Percentiles rank a stretch among this genome's conserved stretches.
Conservation (phyloP, 208 protist genomes). For the Acanthamoeba lenticulata region DNA sequence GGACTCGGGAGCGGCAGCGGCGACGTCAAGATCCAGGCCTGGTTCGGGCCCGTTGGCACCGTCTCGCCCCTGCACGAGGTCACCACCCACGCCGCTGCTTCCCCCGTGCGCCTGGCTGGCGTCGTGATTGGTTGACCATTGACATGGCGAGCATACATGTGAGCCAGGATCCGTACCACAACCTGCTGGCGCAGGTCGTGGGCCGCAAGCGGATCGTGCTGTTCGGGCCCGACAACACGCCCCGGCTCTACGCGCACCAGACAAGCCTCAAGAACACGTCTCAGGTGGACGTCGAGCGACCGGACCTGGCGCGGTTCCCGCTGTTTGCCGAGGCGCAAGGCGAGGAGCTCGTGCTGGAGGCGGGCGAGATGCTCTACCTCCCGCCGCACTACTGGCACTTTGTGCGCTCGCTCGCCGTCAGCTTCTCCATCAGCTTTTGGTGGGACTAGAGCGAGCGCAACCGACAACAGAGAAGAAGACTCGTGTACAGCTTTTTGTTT, state of each 20-base stretch:
- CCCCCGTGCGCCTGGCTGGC: no score
- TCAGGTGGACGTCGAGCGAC: slow-evolving; percentile 70
- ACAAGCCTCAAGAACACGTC: slow-evolving; percentile 71
- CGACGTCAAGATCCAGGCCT: slow-evolving; percentile 66
- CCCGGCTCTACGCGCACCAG: slow-evolving; percentile 68
- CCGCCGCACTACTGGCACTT: slow-evolving; percentile 76
- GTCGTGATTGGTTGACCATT: no score
- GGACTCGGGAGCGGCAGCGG: background rate
- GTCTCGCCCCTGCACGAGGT: slow-evolving; percentile 72
- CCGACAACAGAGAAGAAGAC: background rate
- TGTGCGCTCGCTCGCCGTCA: slow-evolving; percentile 70
- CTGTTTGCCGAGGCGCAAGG: slow-evolving; percentile 61
- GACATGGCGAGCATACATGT: background rate
- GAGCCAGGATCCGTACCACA: slow-evolving; percentile 73
- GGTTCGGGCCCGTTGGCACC: slow-evolving; percentile 75
- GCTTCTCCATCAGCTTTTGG: slow-evolving; percentile 81
- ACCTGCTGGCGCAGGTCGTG: slow-evolving; percentile 78
- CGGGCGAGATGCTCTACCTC: slow-evolving; percentile 76
- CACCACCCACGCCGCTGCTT: background rate
- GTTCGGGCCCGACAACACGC: slow-evolving; percentile 48
- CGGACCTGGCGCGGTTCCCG: slow-evolving; percentile 64
- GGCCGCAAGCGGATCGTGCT: slow-evolving; percentile 75
- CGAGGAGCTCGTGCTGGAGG: slow-evolving; percentile 66
- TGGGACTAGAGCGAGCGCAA: slow-evolving; percentile 46
- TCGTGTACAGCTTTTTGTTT: no score